Base-by-base conservation (phyloP, 2,329 filamentous ascomycete species). In the Trichoderma polysporum region DNA sequence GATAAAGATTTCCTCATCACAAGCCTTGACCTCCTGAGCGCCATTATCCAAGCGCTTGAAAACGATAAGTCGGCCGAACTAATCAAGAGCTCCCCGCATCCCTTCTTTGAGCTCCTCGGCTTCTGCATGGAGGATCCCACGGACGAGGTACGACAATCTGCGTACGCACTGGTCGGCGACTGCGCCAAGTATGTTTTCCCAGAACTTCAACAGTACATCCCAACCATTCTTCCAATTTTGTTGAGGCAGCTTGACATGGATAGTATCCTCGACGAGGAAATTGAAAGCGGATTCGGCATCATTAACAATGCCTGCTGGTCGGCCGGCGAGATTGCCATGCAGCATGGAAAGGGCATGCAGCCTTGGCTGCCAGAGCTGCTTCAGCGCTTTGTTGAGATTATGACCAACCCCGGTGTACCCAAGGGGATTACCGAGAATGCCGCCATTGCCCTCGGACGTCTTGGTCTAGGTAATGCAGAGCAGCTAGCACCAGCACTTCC, bases 291-390 rank as follows among this genome's bases (percentile, higher is more conserved):
- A 15, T 97, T 97, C 77, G 93, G 93, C 68, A 94, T 98, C 33
- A 89, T 98, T 68, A 99, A 98, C 85, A 99, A 99, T 76, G 94
- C 95, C 25, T 98, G 94, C 81, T 99, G 95, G 95, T 96, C 94
- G 7, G 90, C 89, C 27, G 95, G 95, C 49, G 95, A 99, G 81
- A 95, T 98, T 69, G 88, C 93, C 17, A 89, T 97, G 78, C 89
- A 92, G 69, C 85, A 91, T 76, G 87, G 89, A 71, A 88, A 89
- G 69, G 88, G 85, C 63, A 91, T 97, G 87, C 85, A 85, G 1
- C 90, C 90, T 1, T 97, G 91, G 76, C 86, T 93, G 10, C 88
- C 91, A 25, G 87, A 91, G 69, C 82, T 99, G 17, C 88, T 97
- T 67, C 86, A 90, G 69, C 88, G 91, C 45, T 87, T 96, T 31